Evolutionary conservation across 1,284 basidiomycete genomes (phyloP), one percentile per base, ranked within the genome.

Genomic region (Irpex sp.): DNA sequence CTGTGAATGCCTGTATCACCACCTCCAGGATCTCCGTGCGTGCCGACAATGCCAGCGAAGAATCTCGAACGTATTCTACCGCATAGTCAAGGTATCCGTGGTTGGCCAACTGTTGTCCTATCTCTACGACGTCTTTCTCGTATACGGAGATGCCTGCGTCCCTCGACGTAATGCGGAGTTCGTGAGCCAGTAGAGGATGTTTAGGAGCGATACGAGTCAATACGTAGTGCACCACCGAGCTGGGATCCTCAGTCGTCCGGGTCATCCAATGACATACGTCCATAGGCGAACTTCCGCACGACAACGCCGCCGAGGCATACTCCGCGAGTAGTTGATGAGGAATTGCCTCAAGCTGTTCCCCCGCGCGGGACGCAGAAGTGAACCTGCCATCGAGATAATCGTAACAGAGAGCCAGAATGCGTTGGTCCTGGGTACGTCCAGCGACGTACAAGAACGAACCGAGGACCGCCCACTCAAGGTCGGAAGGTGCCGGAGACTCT

Each of bases 381-480:
- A 6, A 51, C 6, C 54, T 34, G 0, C 40, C 8, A 3, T 37
- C 49, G 48, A 62, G 70, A 61, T 71, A 69, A 19, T 66, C 66
- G 34, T 63, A 68, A 62, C 74, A 76, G 2, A 65, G 67, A 1
- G 75, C 69, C 9, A 78, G 70, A 11, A 87, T 69, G 1, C 70
- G 60, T 2, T 60, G 67, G 62, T 86, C 80, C 11, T 68, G 66
- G 7, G 77, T 71, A 15, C 70, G 66, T 15, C 75, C 76, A 4
- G 81, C 78, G 17, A 86, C 68, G 52, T 75, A 78, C 51, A 87
- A 70, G 69, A 87, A 85, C 2, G 81, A 76, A 1, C 77, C 73
- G 4, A 77, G 69, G 26, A 86, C 73, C 7, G 76, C 73, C 21
- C 78, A 76, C 36, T 72, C 65, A 17, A 79, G 73, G 5, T 67